Base-by-base conservation (phyloP, 805 yeast genomes). In the Ogataea glucozyma region DNA sequence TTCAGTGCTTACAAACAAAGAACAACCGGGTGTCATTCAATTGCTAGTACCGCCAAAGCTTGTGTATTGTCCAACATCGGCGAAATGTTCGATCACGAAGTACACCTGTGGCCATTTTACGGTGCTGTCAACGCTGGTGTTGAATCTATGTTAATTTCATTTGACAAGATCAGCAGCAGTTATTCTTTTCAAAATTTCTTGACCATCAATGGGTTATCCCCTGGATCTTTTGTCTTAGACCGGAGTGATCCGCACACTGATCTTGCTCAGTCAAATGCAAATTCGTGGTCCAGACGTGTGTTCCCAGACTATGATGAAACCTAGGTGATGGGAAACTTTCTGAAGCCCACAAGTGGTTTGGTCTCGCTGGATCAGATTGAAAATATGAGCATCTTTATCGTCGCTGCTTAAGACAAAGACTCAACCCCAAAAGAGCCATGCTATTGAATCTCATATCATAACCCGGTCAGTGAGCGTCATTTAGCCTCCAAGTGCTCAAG, bases 241-340 rank as follows among this genome's bases (percentile, higher is more conserved):
- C 79, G 85, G 83, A 78, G 77, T n/a, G 85, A 81, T 5, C 81
- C 75, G 46, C 81, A 75, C 49, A 56, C 74, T 8, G 85, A 85
- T 5, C 78, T 79, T 4, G 67, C 70, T 38, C 70, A 81, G 1
- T 79, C 76, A 1, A 60, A 77, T 18, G 71, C 83, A n/a, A n/a
- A n/a, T n/a, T n/a, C n/a, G n/a, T 2, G 87, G 87, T 2, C 60
- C 78, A 26, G 86, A 81, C 59, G 78, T 83, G 67, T 76, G 11
- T 79, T 81, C 85, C 85, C 85, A 1, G 79, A 69, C 1, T 74
- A 72, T 48, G 44, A 26, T 14, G n/a, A n/a, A 76, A 69, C 34
- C 73, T 78, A 79, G 64, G 70, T 33, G 63, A 73, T 21, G 81
- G 79, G 1, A 71, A 72, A 17, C 64, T 81, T 43, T 76, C 84